Evolutionary conservation across 495 filamentous ascomycete genomes (phyloP), one percentile per base, ranked within the genome.

Genomic region (Penicillium desertorum): DNA sequence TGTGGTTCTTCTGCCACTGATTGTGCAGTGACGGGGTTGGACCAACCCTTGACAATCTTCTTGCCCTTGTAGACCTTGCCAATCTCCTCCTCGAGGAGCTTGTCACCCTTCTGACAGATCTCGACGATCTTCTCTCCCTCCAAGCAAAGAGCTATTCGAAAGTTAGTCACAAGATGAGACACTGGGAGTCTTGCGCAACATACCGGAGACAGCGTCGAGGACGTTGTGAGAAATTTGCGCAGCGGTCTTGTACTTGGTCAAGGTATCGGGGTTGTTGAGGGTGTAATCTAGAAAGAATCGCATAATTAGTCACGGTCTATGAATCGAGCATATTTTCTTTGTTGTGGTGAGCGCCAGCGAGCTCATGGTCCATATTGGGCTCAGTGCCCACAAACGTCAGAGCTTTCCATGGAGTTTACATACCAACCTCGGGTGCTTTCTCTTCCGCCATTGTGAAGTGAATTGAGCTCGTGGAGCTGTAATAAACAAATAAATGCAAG

Each of bases 241-340:
- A 39, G 94, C 95, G 60, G 88, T 90, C 83, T 96, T 98, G 81
- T 98, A 98, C 81, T 98, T 98, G 72, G 95, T 96, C 62, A 98
- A 83, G 62, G 92, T 96, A 66, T 98, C 93, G 49, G 94, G 92
- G 81, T 98, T 98, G 77, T 88, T 89, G 69, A 97, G 82, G 58
- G 91, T 84, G 81, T 98, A 96, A 73, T 98, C 94, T 97, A 61
- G 37, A 51, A 23, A 56, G 19, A n/a, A 42, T 39, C 34, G 49
- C 23, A 22, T 27, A 39, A 9, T 42, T 42, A 30, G 42, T 46
- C 39, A 46, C 44, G 43, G 1, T 30, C 36, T 27, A 17, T 14
- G 8, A 11, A 17, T 10, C 41, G 37, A 22, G 50, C n/a, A 6
- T 27, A 37, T 34, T 42, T 27, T 29, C 48, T 51, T 34, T 22